These are phyloP conservation scores for Erysiphe pulchra DNA, from an alignment of 2,329 filamentous ascomycete genomes.

Conservation along the genomic window DNA sequence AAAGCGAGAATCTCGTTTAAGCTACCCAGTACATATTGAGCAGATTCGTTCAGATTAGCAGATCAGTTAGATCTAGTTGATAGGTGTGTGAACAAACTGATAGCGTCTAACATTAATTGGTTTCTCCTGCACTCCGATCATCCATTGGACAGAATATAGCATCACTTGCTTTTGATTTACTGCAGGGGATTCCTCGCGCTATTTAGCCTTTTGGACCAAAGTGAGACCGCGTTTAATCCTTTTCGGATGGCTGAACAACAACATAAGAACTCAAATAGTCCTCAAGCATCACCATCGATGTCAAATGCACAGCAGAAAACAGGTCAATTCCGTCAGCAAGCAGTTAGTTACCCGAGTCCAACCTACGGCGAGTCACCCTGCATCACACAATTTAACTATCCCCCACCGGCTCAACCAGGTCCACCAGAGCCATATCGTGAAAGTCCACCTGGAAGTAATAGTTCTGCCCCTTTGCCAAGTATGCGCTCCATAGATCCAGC, in stretches of 20 bases:
- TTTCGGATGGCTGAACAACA: constrained; percentile 1
- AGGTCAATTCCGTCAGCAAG: constrained; percentile 7
- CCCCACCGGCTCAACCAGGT: constrained; percentile 14
- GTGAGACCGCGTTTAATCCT: neutral
- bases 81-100: too few relatives aligned
- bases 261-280: constrained; percentile 7
- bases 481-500: constrained; percentile 22
- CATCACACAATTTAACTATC: constrained; percentile 20
- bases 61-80: too few relatives aligned
- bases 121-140: too few relatives aligned
- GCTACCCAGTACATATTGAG: neutral
- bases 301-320: constrained; percentile 10
- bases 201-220: neutral
- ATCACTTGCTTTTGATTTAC: neutral
- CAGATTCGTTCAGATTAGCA: neutral
- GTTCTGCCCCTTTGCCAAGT: constrained; percentile 22
- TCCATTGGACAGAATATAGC: neutral
- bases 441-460: constrained; percentile 18
- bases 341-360: constrained; percentile 18
- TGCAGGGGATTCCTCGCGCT: neutral
- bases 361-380: constrained; percentile 23
- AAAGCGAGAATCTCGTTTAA: constrained; percentile 1
- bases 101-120: too few relatives aligned
- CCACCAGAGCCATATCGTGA: constrained; percentile 19
- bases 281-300: constrained; percentile 13